Percentiles rank a stretch among this genome's conserved stretches.
Conservation (phyloP, 2,329 filamentous ascomycete genomes). For the Fusarium sp. region DNA sequence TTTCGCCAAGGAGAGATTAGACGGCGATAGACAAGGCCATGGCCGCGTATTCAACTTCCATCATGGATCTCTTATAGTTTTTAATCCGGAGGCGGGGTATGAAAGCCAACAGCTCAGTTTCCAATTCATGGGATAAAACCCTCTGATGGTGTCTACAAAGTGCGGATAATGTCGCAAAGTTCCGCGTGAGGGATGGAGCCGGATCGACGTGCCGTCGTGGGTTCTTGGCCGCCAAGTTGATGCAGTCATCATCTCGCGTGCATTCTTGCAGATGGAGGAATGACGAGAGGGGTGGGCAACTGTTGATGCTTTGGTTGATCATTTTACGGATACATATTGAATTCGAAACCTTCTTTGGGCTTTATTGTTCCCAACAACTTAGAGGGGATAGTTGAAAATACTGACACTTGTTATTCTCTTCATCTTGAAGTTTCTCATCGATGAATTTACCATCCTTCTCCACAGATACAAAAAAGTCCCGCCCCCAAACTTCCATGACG, state of each 20-base stretch:
- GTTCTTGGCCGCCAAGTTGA: constrained; percentile 1
- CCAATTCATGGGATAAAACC: neutral
- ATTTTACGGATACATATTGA: neutral
- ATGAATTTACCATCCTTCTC: constrained; percentile 10
- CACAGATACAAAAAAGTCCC: constrained; percentile 9
- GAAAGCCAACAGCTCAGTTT: neutral
- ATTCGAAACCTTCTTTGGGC: neutral
- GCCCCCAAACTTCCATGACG: constrained; percentile 20
- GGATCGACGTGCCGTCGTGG: constrained; percentile 6
- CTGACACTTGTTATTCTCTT: neutral
- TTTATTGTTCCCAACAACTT: too few relatives aligned
- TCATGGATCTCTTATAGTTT: neutral
- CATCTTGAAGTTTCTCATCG: neutral
- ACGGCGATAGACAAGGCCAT: neutral
- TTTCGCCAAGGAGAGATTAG: neutral
- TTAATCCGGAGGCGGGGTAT: neutral
- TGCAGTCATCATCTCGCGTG: neutral
- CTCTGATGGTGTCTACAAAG: neutral
- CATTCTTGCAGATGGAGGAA: neutral
- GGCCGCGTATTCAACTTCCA: neutral
- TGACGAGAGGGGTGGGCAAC: neutral
- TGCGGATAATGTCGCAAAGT: neutral
- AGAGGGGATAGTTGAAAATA: neutral
- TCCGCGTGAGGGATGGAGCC: neutral
- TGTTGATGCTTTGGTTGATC: neutral